A percentile compares a stretch with the other conserved stretches of the same genome.
phyloP scores from a whole-genome alignment of 176 grass and related monocot species.

The Pontederia paniculata region DNA sequence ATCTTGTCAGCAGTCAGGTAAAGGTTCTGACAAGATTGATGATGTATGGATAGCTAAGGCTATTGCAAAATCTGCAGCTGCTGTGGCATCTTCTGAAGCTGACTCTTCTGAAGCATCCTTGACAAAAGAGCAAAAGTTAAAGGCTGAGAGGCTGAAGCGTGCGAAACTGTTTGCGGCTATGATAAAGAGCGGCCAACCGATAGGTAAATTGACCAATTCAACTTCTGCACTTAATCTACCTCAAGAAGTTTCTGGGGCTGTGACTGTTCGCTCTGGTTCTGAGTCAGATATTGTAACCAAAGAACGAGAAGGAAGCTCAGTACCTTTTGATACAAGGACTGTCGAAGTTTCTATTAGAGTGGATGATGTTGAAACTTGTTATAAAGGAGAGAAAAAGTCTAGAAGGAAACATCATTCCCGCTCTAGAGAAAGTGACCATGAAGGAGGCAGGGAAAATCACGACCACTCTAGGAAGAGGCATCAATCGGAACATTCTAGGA shows the following conservation, averaged over 20 bases:
- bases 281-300: constrained; percentile 21
- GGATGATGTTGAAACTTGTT: constrained; percentile 31
- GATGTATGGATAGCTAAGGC: constrained; percentile 85
- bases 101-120: constrained; percentile 69
- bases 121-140: constrained; percentile 83
- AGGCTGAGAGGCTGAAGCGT: constrained; percentile 83
- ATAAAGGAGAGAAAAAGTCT: constrained; percentile 22
- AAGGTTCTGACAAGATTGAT: constrained; percentile 40
- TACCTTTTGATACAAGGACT: constrained; percentile 13
- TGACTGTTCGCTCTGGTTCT: constrained; percentile 13
- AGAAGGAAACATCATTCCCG: constrained; percentile 27
- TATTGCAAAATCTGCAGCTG: constrained; percentile 81
- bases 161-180: constrained; percentile 88
- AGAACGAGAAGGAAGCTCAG: constrained; percentile 53
- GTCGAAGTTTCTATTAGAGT: constrained; percentile 11
- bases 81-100: constrained; percentile 53
- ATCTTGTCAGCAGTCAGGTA: constrained; percentile 26
- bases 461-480: constrained; percentile 36
- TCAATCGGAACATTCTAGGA: constrained; percentile 37
- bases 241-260: constrained; percentile 17
- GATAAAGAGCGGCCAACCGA: constrained; percentile 40
- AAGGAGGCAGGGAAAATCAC: constrained; percentile 26
- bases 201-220: constrained; percentile 19
- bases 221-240: constrained; percentile 20
- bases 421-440: constrained; percentile 20